These are phyloP conservation scores for Dactylonectria macrodidyma DNA, from an alignment of 2,329 filamentous ascomycete species.

Conservation along the genomic window DNA sequence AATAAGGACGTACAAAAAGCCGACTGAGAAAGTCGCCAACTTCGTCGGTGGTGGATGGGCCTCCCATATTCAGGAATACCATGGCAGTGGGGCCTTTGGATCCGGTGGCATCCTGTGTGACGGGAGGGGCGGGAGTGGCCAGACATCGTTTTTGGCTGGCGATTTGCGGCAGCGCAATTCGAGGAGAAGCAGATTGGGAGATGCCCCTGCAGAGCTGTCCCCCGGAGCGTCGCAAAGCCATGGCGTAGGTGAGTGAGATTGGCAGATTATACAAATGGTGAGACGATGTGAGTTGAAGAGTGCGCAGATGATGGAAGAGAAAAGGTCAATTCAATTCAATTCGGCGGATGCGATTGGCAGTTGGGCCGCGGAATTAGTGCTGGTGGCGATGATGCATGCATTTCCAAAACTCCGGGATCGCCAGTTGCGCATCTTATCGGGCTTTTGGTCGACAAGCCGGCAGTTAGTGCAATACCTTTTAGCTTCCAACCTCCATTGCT, in stretches of 20 bases:
- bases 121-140: constrained; percentile 74
- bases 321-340: constrained; percentile 35
- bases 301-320: constrained; percentile 8
- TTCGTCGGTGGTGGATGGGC: constrained; percentile 89
- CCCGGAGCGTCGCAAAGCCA: constrained; percentile 52
- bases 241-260: constrained; percentile 30
- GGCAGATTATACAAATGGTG: constrained; percentile 6
- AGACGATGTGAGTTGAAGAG: constrained; percentile 11
- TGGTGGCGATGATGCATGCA: constrained; percentile 47
- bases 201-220: constrained; percentile 50
- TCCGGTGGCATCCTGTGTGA: constrained; percentile 81
- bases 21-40: constrained; percentile 92
- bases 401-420: constrained; percentile 45
- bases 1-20: constrained; percentile 80
- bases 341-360: constrained; percentile 37
- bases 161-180: constrained; percentile 49
- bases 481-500: neutral
- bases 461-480: constrained; percentile 29
- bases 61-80: constrained; percentile 99
- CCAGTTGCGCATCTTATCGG: constrained; percentile 42
- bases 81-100: constrained; percentile 92
- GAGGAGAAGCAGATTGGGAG: constrained; percentile 44
- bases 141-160: constrained; percentile 52
- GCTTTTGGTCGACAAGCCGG: constrained; percentile 23
- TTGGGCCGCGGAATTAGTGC: constrained; percentile 39